phyloP scores from a whole-genome alignment of 805 yeast species.

The Schizosaccharomyces cryophilus region DNA sequence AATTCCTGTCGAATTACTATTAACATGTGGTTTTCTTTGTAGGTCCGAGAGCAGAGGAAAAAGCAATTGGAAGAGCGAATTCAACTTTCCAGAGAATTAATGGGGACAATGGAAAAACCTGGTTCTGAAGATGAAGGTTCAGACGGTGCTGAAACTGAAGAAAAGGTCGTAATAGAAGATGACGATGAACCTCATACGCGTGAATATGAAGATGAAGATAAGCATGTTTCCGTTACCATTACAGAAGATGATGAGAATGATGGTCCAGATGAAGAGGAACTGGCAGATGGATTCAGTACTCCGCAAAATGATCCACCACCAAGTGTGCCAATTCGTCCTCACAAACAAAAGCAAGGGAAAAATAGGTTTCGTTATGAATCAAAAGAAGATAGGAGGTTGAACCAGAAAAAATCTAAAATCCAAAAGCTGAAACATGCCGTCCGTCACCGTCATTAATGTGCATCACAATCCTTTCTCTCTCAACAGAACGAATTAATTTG shows the following conservation, averaged over 20 bases:
- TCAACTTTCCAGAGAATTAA: slow-evolving; percentile 24
- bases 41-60: slow-evolving; percentile 43
- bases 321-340: slow-evolving; percentile 7
- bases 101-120: slow-evolving; percentile 6
- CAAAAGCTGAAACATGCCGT: too few species aligned
- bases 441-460: too few species aligned
- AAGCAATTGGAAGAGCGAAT: slow-evolving; percentile 39
- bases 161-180: slow-evolving; percentile 6
- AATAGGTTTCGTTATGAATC: slow-evolving; percentile 21
- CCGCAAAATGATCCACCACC: slow-evolving; percentile 4
- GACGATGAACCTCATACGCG: slow-evolving; percentile 9
- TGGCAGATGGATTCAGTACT: slow-evolving; percentile 19
- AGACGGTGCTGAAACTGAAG: background rate
- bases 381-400: slow-evolving; percentile 6
- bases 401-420: background rate
- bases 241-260: slow-evolving; percentile 13
- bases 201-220: slow-evolving; percentile 9
- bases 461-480: too few species aligned
- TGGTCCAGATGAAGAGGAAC: slow-evolving; percentile 9
- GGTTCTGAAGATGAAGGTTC: background rate
- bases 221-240: slow-evolving; percentile 8
- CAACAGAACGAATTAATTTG: too few species aligned
- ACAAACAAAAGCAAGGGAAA: slow-evolving; percentile 20
- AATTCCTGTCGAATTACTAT: background rate
- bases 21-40: background rate